Conservation (phyloP, 176 grass and related monocot species). For the Aegilops sharonensis region DNA sequence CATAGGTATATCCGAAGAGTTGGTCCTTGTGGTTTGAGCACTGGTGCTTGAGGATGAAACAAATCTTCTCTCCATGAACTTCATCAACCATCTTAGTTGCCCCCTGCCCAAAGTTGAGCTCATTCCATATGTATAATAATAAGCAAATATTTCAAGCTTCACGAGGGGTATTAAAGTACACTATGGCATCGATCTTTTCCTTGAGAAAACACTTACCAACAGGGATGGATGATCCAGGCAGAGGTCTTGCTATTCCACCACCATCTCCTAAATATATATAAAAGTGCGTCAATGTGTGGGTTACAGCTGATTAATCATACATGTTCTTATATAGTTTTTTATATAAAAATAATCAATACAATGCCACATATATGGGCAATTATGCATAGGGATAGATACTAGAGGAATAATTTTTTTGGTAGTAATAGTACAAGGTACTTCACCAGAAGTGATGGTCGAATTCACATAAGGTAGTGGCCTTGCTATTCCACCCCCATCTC, state of each 20-base stretch:
- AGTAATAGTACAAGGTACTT: background rate
- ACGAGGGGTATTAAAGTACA: too few relatives aligned
- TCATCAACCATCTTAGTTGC: constrained; percentile 17
- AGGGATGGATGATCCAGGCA: background rate
- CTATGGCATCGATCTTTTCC: background rate
- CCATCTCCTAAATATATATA: background rate
- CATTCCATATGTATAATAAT: background rate
- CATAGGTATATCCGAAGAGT: background rate
- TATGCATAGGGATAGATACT: too few relatives aligned
- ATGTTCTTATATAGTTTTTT: too few relatives aligned
- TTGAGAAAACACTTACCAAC: background rate
- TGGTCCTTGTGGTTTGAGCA: background rate
- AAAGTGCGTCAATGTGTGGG: background rate
- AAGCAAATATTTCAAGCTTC: too few relatives aligned
- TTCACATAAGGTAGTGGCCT: background rate
- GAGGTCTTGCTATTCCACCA: background rate
- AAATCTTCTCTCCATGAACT: background rate
- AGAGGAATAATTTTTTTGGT: too few relatives aligned
- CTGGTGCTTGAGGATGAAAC: background rate
- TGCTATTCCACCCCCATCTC: background rate
- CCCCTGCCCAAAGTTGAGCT: background rate
- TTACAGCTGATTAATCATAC: background rate
- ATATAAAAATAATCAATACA: too few relatives aligned
- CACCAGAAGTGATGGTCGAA: background rate
- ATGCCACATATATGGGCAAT: too few relatives aligned